Base-by-base conservation (phyloP, 2,329 filamentous ascomycete species). In the Fusarium ambrosium region DNA sequence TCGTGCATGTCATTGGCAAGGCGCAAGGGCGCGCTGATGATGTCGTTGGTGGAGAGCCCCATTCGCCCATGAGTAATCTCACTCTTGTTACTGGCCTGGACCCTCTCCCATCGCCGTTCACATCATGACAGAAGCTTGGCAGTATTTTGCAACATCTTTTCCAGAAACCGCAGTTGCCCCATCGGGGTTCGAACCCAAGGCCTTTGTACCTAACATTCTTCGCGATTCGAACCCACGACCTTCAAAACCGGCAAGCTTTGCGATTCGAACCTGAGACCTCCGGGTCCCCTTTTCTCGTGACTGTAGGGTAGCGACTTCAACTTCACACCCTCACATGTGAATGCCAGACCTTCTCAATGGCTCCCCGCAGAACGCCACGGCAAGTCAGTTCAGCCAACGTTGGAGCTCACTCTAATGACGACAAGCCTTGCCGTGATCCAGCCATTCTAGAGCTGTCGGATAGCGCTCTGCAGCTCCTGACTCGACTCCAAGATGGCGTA, bases 1-100 rank as follows among this genome's bases (percentile, higher is more conserved):
- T n/a, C 4, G 37, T 13, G 8, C 14, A 53, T 69, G 67, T 69
- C 67, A 66, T 62, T 34, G 4, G 34, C 51, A 69, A 68, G 67
- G 67, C 67, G 67, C 18, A 64, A 68, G 62, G 62, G 66, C 66
- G 66, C 34, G 55, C 22, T 20, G 16, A 27, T 6, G 9, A 37
- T 24, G 56, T 39, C 22, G 20, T 39, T 18, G 32, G 29, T 39
- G 56, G 56, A 41, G 16, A 14, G 18, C 36, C 11, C 34, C 6
- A 29, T 29, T 20, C 24, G 14, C 6, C 3, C 34, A 29, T 60
- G 56, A 41, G 24, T 60, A 60, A 60, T 60, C 7, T 16, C 16
- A 4, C 36, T 7, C 22, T 14, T 11, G 10, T 10, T n/a, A 60
- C 24, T 41, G 22, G 56, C 14, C 27, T 8, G 10, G 11, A 32